Percentiles rank a stretch among this genome's conserved stretches.
These are phyloP conservation scores for Wickerhamomyces chaumierensis DNA, from an alignment of 805 yeast species.

Conservation along the genomic window DNA sequence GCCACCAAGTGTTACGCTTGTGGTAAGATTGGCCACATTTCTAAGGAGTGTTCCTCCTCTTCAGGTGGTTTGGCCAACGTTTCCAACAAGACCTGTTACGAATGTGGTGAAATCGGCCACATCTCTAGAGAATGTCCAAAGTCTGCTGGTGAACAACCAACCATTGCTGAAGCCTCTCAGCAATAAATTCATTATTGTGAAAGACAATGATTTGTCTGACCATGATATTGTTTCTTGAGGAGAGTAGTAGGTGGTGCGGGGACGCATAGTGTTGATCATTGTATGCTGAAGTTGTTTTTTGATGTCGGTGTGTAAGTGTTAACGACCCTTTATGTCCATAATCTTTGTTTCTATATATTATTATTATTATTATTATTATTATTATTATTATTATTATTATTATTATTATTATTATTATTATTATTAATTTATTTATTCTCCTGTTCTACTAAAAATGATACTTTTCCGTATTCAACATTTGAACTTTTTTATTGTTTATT, in stretches of 20 bases:
- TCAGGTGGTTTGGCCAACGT: constrained; percentile 32
- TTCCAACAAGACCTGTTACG: constrained; percentile 29
- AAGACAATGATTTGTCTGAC: no score
- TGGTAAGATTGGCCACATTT: constrained; percentile 82
- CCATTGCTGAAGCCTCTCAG: no score
- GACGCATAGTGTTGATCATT: background rate
- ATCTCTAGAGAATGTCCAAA: constrained; percentile 64
- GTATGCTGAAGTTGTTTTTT: background rate
- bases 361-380: background rate
- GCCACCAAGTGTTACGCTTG: constrained; percentile 82
- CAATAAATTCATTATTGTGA: background rate
- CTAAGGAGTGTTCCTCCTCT: constrained; percentile 65
- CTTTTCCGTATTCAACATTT: background rate
- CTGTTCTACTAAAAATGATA: background rate
- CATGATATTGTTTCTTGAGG: no score
- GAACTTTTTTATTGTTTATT: no score
- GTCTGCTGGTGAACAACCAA: background rate
- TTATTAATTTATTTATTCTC: background rate
- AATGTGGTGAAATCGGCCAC: constrained; percentile 59
- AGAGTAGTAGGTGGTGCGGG: background rate
- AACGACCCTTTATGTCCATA: constrained; percentile 7
- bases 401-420: background rate
- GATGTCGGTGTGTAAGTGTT: constrained; percentile 8
- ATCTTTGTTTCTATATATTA: background rate
- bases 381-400: background rate